Evolutionary conservation across 169 alveolate species (phyloP), one percentile per base, ranked within the genome.

Genomic region (Plasmodium reichenowi): DNA sequence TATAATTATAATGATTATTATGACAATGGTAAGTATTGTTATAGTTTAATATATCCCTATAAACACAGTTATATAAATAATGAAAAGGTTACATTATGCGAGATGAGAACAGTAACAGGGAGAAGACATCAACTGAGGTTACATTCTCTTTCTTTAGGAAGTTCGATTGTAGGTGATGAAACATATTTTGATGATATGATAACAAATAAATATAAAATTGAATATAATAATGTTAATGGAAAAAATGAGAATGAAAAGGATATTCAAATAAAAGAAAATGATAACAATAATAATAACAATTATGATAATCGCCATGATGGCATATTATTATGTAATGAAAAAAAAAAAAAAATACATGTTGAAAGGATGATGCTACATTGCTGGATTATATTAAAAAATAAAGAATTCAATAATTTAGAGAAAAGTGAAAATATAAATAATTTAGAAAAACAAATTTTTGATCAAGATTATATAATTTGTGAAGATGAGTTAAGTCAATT

Each of bases 331-430:
- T 17, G 15, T 32, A 70, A 48, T 10, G n/a, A 38, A 48, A n/a
- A 8, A n/a, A 48, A 47, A 48, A 38, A 72, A 50, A 74, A 59
- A 86, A 86, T 86, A 3, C 74, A 86, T 1, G 80, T 48, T 8
- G 87, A 68, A 68, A 52, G 92, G 68, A 86, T 86, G 92, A 86
- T 86, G 92, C 32, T 86, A 13, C 92, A 86, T 47, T 86, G 92
- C 26, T 86, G 92, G 92, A 64, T 86, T 9, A 47, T 80, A 24
- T 20, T 67, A 66, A 59, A 80, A n/a, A 70, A 66, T 45, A 59
- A 48, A 68, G 15, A 50, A 32, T n/a, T 32, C 22, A 59, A 80
- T 8, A 47, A 67, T 52, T 26, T 80, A 38, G 54, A 48, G 12
- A 80, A 80, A 80, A 80, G 83, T 52, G 83, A 80, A 50, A 72